A percentile compares a stretch with the other conserved stretches of the same genome.
Conservation (phyloP, 257 asterid species). For the Solanum sitiens region DNA sequence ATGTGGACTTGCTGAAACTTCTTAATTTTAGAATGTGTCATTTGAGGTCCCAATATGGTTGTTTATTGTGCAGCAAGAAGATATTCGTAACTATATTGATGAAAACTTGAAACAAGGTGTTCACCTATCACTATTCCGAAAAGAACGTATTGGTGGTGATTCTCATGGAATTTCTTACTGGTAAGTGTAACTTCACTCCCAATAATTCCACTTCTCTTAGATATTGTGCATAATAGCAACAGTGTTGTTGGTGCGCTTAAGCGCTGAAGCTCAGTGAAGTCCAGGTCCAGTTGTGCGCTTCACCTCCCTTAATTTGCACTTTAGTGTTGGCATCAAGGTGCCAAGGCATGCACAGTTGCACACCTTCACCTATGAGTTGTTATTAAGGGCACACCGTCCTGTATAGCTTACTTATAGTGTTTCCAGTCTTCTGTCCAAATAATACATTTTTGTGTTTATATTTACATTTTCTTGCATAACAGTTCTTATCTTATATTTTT, state of each 20-base stretch:
- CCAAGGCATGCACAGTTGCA: not conserved
- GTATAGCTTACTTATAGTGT: not conserved
- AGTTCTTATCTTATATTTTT: not conserved
- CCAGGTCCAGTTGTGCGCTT: not conserved
- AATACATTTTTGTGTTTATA: not conserved
- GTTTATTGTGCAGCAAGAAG: slow-evolving; percentile 88
- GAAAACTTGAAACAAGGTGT: slow-evolving; percentile 66
- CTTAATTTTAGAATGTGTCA: not conserved
- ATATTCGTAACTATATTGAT: slow-evolving; percentile 73
- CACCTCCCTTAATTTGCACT: not conserved
- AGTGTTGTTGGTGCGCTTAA: not conserved
- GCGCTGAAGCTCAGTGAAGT: not conserved
- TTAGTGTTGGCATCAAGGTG: not conserved
- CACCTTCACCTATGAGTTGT: not conserved
- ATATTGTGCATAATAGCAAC: not conserved
- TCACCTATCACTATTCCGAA: slow-evolving; percentile 64
- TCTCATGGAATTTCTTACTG: slow-evolving; percentile 92
- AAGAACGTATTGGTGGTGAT: slow-evolving; percentile 91
- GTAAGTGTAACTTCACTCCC: slow-evolving; percentile 23
- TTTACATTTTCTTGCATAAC: not conserved
- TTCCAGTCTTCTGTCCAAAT: not conserved
- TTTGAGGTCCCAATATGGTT: not conserved
- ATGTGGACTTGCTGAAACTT: not conserved
- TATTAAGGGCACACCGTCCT: not conserved
- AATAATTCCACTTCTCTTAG: not conserved